These are phyloP conservation scores for Delonix regia DNA, from an alignment of 306 rosid species.

Conservation along the genomic window DNA sequence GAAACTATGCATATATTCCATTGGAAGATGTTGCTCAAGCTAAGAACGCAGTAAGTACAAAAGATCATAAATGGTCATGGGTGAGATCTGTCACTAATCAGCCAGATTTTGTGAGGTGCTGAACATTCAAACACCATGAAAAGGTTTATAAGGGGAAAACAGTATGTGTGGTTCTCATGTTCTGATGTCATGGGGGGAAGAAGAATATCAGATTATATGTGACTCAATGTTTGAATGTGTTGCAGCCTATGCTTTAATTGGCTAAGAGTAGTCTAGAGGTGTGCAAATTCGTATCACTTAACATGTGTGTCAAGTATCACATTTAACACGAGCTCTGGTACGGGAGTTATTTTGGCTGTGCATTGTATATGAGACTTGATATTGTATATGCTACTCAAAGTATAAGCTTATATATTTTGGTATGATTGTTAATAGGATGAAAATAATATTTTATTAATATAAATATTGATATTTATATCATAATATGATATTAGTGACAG, in stretches of 20 bases:
- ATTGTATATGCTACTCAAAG: no score
- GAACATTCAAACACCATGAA: neutral
- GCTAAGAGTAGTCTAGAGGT: constrained; percentile 4
- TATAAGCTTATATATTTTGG: no score
- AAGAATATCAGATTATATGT: no score
- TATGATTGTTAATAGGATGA: no score
- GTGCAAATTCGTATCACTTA: constrained; percentile 6
- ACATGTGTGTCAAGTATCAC: neutral
- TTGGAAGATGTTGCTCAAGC: constrained; percentile 73
- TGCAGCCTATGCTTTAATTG: neutral
- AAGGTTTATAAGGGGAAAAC: neutral
- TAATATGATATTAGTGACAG: no score
- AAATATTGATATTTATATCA: no score
- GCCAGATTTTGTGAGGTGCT: constrained; percentile 68
- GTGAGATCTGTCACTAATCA: constrained; percentile 84
- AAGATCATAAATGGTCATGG: constrained; percentile 92
- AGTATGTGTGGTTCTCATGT: neutral
- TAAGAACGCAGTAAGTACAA: constrained; percentile 59
- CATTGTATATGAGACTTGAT: neutral
- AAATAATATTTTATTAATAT: no score
- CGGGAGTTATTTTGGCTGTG: no score
- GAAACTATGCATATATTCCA: constrained; percentile 69
- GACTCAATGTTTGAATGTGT: neutral
- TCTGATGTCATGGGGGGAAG: neutral
- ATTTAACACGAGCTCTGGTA: neutral